Conservation (phyloP, 148 eudicot genomes). For the Dianthus caryophyllus region DNA sequence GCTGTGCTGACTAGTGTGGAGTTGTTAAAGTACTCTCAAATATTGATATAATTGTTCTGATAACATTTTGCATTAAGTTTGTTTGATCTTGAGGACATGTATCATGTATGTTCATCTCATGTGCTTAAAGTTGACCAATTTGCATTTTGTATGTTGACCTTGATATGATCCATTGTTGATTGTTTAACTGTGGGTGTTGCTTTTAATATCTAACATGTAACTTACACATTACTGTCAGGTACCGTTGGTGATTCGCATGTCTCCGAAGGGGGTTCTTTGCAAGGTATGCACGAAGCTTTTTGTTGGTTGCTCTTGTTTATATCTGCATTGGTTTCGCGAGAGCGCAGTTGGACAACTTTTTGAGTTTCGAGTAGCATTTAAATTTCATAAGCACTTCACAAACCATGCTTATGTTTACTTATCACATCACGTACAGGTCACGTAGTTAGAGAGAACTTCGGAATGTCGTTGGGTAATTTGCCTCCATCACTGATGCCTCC, state of each 20-base stretch:
- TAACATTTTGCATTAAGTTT: not conserved
- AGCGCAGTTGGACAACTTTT: too few relatives aligned
- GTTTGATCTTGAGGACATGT: not conserved
- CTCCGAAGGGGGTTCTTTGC: slow-evolving; percentile 29
- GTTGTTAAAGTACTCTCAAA: not conserved
- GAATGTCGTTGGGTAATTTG: slow-evolving; percentile 60
- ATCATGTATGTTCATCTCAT: not conserved
- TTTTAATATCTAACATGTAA: not conserved
- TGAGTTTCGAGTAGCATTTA: too few relatives aligned
- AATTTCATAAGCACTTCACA: slow-evolving; percentile 2
- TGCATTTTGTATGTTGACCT: not conserved
- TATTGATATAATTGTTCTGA: not conserved
- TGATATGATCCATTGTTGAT: not conserved
- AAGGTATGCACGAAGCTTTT: slow-evolving; percentile 28
- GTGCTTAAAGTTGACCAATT: not conserved
- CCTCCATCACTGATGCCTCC: slow-evolving; percentile 93
- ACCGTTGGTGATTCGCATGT: slow-evolving; percentile 23
- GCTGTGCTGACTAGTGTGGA: not conserved
- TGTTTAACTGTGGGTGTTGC: not conserved
- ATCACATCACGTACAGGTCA: slow-evolving; percentile 36
- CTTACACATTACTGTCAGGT: slow-evolving; percentile 13
- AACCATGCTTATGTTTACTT: slow-evolving; percentile 11
- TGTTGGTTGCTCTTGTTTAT: not conserved
- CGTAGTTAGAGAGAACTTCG: slow-evolving; percentile 44
- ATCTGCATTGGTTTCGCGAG: not conserved